Percentiles rank a stretch among this genome's conserved stretches.
phyloP scores from a whole-genome alignment of 2,329 filamentous ascomycete species.

The Penicillium hordei region DNA sequence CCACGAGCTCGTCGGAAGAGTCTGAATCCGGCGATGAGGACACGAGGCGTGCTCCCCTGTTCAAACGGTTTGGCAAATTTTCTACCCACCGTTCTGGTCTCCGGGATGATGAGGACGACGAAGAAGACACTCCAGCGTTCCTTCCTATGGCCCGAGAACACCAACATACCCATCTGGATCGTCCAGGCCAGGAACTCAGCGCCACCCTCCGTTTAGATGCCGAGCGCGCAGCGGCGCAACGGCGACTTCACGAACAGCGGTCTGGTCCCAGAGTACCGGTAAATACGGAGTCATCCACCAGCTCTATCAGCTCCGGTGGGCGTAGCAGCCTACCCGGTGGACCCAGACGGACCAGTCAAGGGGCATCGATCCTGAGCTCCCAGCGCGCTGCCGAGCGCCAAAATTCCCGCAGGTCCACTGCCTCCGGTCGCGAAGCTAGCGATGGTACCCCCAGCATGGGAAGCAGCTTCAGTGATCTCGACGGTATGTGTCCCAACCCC shows the following conservation, averaged over 20 bases:
- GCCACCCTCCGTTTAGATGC: constrained; percentile 43
- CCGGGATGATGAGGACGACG: constrained; percentile 43
- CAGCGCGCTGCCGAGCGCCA: constrained; percentile 51
- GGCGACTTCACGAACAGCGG: constrained; percentile 29
- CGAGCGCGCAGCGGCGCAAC: constrained; percentile 30
- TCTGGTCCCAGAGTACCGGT: constrained; percentile 18
- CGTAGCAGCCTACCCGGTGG: constrained; percentile 27
- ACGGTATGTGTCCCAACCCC: constrained; percentile 46
- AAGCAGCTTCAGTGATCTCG: constrained; percentile 65
- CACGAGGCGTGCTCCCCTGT: constrained; percentile 27
- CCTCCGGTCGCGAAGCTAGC: constrained; percentile 46
- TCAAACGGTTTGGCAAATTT: constrained; percentile 42
- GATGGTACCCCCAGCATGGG: constrained; percentile 63
- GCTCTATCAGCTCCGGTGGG: constrained; percentile 41
- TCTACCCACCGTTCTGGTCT: constrained; percentile 37
- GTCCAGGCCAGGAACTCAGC: constrained; percentile 37
- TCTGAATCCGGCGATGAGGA: constrained; percentile 33
- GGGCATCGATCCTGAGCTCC: constrained; percentile 37
- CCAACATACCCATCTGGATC: constrained; percentile 20
- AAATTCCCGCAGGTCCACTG: constrained; percentile 46
- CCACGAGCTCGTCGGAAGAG: constrained; percentile 34
- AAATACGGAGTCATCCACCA: constrained; percentile 35
- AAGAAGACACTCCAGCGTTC: constrained; percentile 50
- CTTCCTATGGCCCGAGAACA: constrained; percentile 39
- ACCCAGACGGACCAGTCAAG: constrained; percentile 18